Evolutionary conservation across 805 yeast genomes (phyloP), one percentile per base, ranked within the genome.

Genomic region (Kodamaea restingae): DNA sequence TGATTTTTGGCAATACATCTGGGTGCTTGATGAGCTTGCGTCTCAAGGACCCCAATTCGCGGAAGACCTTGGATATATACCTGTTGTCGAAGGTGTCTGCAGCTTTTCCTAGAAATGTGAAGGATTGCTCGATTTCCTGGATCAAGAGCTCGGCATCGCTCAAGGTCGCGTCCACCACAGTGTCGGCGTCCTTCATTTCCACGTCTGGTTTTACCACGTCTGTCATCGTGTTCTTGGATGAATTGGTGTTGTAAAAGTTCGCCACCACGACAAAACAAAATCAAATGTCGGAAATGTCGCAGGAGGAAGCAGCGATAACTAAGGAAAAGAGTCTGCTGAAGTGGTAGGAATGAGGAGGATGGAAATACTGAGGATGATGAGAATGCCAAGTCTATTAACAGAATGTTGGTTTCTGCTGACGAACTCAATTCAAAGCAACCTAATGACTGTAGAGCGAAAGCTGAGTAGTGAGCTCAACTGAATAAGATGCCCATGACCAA

Each of bases 1-100:
- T 67, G 26, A 84, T 63, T n/a, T 67, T 56, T 7, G 76, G 62
- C 43, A 93, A 67, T 8, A 77, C 70, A 10, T 68, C 73, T 9
- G 70, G 70, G n/a, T 48, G 36, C 15, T 48, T 42, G 39, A 72
- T 74, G 45, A 90, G 64, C 28, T 75, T 70, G 41, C 81, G 75
- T 64, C 97, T 79, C 46, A 91, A 68, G 2, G 79, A 69, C 6
- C 90, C 85, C 51, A 90, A 70, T 46, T 87, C 95, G 46, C 96
- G 81, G 47, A 93, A 75, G 15, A 87, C 90, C 55, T 84, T 85
- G 61, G 91, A 75, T 33, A 93, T 78, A 63, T 84, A 86, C 48
- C 97, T 78, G 49, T 95, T 86, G 61, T 93, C 98, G 58, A 80
- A 79, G 39, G 79, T 78, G 33, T 76, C 59, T 8, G 82, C 82